Evolutionary conservation across 2,329 filamentous ascomycete species (phyloP).

Genomic region (Botryotinia calthae): DNA sequence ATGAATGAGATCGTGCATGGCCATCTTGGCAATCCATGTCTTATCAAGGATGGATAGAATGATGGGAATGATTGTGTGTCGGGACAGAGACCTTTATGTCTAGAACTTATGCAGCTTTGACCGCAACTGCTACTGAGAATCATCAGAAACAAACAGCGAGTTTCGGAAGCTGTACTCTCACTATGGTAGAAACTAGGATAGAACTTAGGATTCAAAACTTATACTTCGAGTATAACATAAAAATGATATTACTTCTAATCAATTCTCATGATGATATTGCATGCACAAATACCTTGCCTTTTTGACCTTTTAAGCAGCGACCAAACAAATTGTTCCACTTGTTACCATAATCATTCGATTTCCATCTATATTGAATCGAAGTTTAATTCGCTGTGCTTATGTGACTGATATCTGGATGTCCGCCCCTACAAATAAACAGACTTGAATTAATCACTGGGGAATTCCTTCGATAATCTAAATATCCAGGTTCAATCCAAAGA

Average conservation of each 20-base stretch:
- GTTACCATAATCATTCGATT: neutral
- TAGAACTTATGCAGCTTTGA: neutral
- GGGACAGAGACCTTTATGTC: neutral
- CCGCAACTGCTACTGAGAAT: neutral
- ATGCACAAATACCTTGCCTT: too few species aligned
- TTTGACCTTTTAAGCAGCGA: too few species aligned
- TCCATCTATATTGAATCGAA: neutral
- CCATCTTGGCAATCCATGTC: too few species aligned
- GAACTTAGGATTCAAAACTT: neutral
- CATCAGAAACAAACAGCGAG: neutral
- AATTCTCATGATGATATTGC: too few species aligned
- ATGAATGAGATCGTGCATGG: neutral
- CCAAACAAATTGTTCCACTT: fast-evolving
- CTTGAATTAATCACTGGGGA: too few species aligned
- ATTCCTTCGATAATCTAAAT: neutral
- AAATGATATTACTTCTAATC: neutral
- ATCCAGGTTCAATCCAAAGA: neutral
- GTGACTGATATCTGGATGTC: neutral
- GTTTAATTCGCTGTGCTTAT: neutral
- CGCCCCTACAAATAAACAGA: too few species aligned
- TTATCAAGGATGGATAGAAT: neutral
- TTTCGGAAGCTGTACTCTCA: neutral
- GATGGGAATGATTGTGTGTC: neutral
- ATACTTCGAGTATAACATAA: neutral
- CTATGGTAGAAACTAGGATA: neutral